Percentiles rank a stretch among this genome's conserved stretches.
Conservation (phyloP, 2,329 filamentous ascomycete genomes). For the Diaporthe capsici region DNA sequence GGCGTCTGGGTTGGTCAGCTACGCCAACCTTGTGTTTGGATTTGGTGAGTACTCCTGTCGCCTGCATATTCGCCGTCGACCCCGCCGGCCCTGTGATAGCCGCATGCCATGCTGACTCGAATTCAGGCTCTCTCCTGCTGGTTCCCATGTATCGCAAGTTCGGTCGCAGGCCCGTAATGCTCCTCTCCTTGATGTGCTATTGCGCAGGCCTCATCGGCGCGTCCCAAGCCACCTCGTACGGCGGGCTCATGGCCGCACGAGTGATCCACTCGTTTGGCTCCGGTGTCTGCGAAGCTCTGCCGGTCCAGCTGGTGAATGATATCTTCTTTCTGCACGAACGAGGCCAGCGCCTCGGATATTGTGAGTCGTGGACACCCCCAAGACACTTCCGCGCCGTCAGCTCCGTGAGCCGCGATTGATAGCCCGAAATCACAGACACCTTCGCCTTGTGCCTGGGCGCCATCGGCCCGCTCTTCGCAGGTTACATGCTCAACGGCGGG, state of each 20-base stretch:
- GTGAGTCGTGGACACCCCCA: conserved; percentile 51
- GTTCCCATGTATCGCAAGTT: conserved; percentile 69
- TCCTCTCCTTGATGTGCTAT: conserved; percentile 56
- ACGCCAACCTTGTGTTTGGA: conserved; percentile 72
- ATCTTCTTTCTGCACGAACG: conserved; percentile 63
- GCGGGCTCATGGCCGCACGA: conserved; percentile 56
- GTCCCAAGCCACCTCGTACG: conserved; percentile 53
- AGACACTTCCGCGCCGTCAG: too few relatives aligned
- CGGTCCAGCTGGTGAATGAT: conserved; percentile 61
- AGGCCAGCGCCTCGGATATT: conserved; percentile 70
- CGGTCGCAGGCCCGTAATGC: conserved; percentile 60
- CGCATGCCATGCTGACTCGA: not conserved
- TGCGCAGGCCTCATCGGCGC: conserved; percentile 57
- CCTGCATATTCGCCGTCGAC: not conserved
- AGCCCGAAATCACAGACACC: not conserved
- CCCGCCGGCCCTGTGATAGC: not conserved
- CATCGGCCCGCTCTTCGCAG: conserved; percentile 69
- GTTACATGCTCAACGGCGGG: conserved; percentile 71
- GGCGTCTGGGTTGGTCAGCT: conserved; percentile 70
- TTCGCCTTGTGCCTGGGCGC: conserved; percentile 68
- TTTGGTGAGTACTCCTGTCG: conserved; percentile 57
- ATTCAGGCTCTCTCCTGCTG: conserved; percentile 63
- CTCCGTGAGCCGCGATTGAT: not conserved
- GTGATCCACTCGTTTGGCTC: conserved; percentile 58
- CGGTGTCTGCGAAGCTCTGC: conserved; percentile 60